These are phyloP conservation scores for Selaginella moellendorffii DNA, from an alignment of 75 land plant species.

Conservation along the genomic window DNA sequence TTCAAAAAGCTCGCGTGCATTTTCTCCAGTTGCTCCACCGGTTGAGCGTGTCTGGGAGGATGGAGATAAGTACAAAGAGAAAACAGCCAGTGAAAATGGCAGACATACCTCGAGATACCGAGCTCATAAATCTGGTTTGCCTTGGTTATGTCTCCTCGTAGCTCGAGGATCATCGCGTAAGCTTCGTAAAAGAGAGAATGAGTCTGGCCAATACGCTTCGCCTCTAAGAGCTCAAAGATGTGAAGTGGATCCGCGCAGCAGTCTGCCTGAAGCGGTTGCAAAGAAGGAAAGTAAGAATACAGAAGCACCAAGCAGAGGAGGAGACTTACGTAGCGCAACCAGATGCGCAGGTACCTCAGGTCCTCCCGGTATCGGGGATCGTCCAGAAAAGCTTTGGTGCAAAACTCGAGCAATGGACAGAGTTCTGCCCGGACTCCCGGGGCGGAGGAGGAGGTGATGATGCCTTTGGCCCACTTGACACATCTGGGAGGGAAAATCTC, in stretches of 20 bases:
- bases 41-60: conserved; percentile 54
- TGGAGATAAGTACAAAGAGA: background rate
- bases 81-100: background rate
- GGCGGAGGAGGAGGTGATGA: conserved; percentile 34
- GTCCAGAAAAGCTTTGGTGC: conserved; percentile 33
- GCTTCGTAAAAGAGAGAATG: conserved; percentile 53
- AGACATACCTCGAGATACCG: conserved; percentile 54
- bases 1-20: conserved; percentile 38
- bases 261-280: conserved; percentile 48
- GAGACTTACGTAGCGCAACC: conserved; percentile 62
- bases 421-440: conserved; percentile 10
- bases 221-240: conserved; percentile 39
- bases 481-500: conserved; percentile 11
- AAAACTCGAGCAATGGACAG: conserved; percentile 26
- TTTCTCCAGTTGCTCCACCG: conserved; percentile 38
- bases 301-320: background rate
- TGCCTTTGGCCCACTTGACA: conserved; percentile 20
- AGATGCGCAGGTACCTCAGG: conserved; percentile 48
- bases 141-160: conserved; percentile 32
- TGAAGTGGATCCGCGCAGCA: conserved; percentile 31
- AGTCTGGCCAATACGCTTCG: conserved; percentile 31
- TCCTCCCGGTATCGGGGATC: conserved; percentile 40
- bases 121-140: conserved; percentile 42
- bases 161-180: conserved; percentile 43
- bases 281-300: background rate